phyloP scores from a whole-genome alignment of 345 rosid genomes.

The Eucalyptus pumila region DNA sequence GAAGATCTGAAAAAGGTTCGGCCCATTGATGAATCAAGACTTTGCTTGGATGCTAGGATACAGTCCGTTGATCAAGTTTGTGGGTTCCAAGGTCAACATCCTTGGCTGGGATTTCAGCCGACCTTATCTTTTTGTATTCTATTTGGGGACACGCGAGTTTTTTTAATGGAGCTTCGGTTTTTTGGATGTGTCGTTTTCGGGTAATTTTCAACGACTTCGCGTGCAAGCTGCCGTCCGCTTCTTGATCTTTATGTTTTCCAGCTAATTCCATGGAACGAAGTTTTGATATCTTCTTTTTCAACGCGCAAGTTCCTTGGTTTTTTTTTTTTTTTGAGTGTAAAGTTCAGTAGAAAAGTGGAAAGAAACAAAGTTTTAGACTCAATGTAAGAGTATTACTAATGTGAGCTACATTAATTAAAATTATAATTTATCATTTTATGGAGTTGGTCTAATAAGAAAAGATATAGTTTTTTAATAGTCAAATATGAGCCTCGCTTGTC shows the following conservation, averaged over 20 bases:
- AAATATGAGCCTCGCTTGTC: no score
- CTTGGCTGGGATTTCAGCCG: neutral
- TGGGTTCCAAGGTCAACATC: neutral
- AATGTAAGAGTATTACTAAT: accelerated
- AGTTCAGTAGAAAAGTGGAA: neutral
- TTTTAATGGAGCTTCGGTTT: neutral
- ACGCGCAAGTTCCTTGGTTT: no score
- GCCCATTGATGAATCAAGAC: neutral
- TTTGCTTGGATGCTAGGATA: neutral
- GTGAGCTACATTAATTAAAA: no score
- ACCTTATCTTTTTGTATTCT: neutral
- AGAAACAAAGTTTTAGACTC: neutral
- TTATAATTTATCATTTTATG: no score
- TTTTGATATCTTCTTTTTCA: neutral
- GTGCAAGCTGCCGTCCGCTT: neutral
- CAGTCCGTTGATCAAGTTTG: neutral
- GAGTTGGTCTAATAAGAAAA: accelerated
- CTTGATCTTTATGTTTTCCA: neutral
- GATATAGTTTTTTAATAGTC: no score
- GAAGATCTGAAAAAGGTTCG: neutral
- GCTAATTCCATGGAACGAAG: neutral
- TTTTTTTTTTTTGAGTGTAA: neutral
- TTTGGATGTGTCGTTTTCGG: neutral
- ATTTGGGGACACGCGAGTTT: neutral
- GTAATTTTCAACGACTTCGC: neutral